Evolutionary conservation across 306 rosid species (phyloP), one percentile per base, ranked within the genome.

Genomic region (Coriaria nepalensis): DNA sequence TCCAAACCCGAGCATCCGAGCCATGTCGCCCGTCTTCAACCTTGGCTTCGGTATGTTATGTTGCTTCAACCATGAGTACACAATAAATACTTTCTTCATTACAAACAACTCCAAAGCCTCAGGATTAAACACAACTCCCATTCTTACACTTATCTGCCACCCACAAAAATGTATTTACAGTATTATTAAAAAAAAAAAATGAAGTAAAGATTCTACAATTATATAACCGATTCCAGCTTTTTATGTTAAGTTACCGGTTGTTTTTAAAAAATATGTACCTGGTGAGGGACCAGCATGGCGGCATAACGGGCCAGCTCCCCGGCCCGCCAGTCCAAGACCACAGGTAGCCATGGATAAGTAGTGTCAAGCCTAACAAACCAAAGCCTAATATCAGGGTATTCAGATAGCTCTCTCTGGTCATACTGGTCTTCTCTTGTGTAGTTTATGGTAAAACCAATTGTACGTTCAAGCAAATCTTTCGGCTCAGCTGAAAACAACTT

Each of bases 361-460:
- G 86, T 80, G 74, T 88, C 97, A 33, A 81, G 95, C 52, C 95
- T 84, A 60, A 88, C 71, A 84, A 84, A 88, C 95, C 97, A 84
- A 33, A 88, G 75, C 52, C 97, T 84, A 53, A 81, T 74, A 42
- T 77, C 97, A 37, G 95, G 86, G 50, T 58, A 74, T 74, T 88
- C 95, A 0, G 95, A 81, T 33, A 83, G 67, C 35, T 88, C 97
- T 50, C 87, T 64, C 4, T 66, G 81, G 73, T 88, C 97, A 2
- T 43, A 45, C 0, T 83, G 86, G 62, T 88, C 95, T 60, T 73
- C 90, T 70, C 79, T 75, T 0, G 68, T 68, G 42, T 83, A 88
- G 43, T 81, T 70, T 56, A 88, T 84, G 52, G 90, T 72, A 41
- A 88, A 88, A 20, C 97, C 97, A 53, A 88, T 81, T 37, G 73